phyloP scores from a whole-genome alignment of 106 monocot species.

The Triglochin maritima region DNA sequence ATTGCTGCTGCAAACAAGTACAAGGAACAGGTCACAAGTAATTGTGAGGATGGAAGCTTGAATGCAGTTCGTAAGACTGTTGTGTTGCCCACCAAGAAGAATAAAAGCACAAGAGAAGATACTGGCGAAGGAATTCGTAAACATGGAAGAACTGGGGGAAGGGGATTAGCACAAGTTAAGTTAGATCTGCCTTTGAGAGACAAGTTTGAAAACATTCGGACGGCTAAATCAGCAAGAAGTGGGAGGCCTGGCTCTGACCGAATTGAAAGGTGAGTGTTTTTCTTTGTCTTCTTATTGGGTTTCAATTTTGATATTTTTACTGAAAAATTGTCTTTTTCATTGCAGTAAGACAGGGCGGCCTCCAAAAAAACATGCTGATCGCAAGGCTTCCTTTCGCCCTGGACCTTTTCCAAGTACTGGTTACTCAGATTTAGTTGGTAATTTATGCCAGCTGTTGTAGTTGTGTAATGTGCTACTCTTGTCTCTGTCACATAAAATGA shows the following conservation, averaged over 20 bases:
- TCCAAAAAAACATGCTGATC: constrained; percentile 69
- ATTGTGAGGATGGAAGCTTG: constrained; percentile 39
- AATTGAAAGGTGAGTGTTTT: constrained; percentile 46
- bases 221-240: constrained; percentile 46
- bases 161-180: constrained; percentile 43
- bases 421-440: constrained; percentile 48
- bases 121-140: constrained; percentile 66
- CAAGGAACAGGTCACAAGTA: constrained; percentile 48
- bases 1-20: constrained; percentile 38
- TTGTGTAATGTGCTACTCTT: constrained; percentile 1
- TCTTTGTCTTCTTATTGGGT: not conserved
- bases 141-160: constrained; percentile 57
- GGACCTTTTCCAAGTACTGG: constrained; percentile 21
- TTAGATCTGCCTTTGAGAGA: constrained; percentile 47
- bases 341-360: constrained; percentile 69
- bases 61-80: constrained; percentile 27
- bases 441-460: not conserved
- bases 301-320: not conserved
- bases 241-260: constrained; percentile 50
- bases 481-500: not conserved
- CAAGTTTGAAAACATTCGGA: constrained; percentile 40
- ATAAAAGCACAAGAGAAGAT: constrained; percentile 55
- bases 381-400: constrained; percentile 50
- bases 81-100: constrained; percentile 55
- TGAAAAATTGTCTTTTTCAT: constrained; percentile 1